phyloP scores from a whole-genome alignment of 805 yeast genomes.

The Ogataea degrootiae region DNA sequence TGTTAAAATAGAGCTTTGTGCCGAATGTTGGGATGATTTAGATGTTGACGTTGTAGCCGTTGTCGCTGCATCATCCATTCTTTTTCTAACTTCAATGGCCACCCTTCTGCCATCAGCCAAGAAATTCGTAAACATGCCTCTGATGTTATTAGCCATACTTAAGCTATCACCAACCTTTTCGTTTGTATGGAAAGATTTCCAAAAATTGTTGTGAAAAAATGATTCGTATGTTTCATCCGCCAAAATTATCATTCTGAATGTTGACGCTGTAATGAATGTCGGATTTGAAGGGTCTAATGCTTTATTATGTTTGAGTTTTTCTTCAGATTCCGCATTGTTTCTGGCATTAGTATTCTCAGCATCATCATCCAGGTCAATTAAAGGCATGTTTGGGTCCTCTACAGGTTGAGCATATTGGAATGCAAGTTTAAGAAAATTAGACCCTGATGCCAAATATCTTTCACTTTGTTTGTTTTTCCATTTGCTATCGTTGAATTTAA shows the following conservation, averaged over 20 bases:
- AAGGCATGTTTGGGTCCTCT: slow-evolving; percentile 37
- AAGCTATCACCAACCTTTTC: slow-evolving; percentile 40
- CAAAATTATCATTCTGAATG: slow-evolving; percentile 88
- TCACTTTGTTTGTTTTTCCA: slow-evolving; percentile 65
- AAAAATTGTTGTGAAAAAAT: slow-evolving; percentile 66
- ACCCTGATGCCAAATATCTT: slow-evolving; percentile 80
- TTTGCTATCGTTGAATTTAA: slow-evolving; percentile 57
- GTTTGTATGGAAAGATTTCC: slow-evolving; percentile 63
- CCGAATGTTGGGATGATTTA: slow-evolving; percentile 7
- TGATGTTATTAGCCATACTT: slow-evolving; percentile 48
- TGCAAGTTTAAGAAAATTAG: slow-evolving; percentile 79
- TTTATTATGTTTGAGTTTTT: slow-evolving; percentile 57
- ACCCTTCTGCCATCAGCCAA: slow-evolving; percentile 90
- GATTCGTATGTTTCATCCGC: slow-evolving; percentile 93
- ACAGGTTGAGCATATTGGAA: slow-evolving; percentile 85
- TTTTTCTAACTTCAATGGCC: slow-evolving; percentile 81
- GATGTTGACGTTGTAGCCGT: not conserved
- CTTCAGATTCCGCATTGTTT: slow-evolving; percentile 19
- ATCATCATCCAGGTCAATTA: slow-evolving; percentile 41
- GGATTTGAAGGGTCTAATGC: slow-evolving; percentile 82
- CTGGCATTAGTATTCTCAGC: slow-evolving; percentile 13
- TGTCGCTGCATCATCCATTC: slow-evolving; percentile 70
- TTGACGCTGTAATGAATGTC: slow-evolving; percentile 69
- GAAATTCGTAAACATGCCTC: slow-evolving; percentile 87
- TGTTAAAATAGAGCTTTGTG: slow-evolving; percentile 15